These are phyloP conservation scores for Coniochaeta pulveracea DNA, from an alignment of 2,329 filamentous ascomycete genomes.

Conservation along the genomic window DNA sequence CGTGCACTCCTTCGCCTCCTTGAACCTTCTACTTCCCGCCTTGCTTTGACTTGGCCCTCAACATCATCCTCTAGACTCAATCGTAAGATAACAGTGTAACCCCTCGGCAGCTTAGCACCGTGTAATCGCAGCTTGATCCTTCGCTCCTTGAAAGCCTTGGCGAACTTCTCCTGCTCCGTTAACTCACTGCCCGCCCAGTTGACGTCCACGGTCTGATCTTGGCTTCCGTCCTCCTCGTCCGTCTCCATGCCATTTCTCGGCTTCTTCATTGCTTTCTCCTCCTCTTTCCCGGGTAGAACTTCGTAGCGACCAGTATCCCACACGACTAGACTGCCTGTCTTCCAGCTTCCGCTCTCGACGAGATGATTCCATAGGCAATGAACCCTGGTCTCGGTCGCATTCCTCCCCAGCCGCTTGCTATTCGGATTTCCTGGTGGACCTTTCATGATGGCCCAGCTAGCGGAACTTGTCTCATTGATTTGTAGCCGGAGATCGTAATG, in stretches of 20 bases:
- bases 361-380: slow-evolving; percentile 54
- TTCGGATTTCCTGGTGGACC: slow-evolving; percentile 48
- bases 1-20: slow-evolving; percentile 1
- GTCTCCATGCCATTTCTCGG: slow-evolving; percentile 16
- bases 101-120: slow-evolving; percentile 37
- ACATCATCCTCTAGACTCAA: slow-evolving; percentile 6
- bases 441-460: slow-evolving; percentile 56
- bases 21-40: background rate
- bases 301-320: slow-evolving; percentile 53
- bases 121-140: slow-evolving; percentile 46
- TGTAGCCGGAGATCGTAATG: slow-evolving; percentile 62
- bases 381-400: slow-evolving; percentile 50
- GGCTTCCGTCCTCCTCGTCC: slow-evolving; percentile 11
- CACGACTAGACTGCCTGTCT: slow-evolving; percentile 47
- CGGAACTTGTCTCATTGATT: slow-evolving; percentile 55
- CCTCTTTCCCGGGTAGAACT: slow-evolving; percentile 29
- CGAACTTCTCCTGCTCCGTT: slow-evolving; percentile 35
- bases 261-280: background rate
- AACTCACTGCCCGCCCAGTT: background rate
- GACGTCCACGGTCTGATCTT: background rate
- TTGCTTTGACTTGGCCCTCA: slow-evolving; percentile 6
- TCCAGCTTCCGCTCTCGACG: slow-evolving; percentile 41
- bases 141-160: slow-evolving; percentile 36
- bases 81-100: slow-evolving; percentile 23
- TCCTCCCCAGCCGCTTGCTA: slow-evolving; percentile 38